A percentile compares a stretch with the other conserved stretches of the same genome.
Conservation (phyloP, 2,329 filamentous ascomycete species). For the Alternaria angustiovoidea region DNA sequence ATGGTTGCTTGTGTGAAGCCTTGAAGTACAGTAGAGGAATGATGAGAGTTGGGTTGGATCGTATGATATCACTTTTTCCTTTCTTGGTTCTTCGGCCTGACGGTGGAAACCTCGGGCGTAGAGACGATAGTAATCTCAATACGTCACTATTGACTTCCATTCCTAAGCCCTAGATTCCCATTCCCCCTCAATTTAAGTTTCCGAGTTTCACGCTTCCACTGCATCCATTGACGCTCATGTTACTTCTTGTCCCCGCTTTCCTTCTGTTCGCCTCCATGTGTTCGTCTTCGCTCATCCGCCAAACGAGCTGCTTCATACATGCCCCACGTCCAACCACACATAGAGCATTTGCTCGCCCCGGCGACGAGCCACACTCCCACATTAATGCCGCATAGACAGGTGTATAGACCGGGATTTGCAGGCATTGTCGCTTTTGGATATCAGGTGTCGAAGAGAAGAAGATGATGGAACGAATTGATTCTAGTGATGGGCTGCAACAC, state of each 20-base stretch:
- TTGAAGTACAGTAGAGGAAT: conserved; percentile 2
- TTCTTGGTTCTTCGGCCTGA: not conserved
- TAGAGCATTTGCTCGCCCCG: not conserved
- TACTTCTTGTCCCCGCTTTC: not conserved
- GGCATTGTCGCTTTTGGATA: not conserved
- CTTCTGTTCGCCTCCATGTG: not conserved
- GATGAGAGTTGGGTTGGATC: not conserved
- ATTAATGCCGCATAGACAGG: not conserved
- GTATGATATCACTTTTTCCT: conserved; percentile 5
- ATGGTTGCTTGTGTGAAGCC: conserved; percentile 70
- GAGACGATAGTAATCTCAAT: not conserved
- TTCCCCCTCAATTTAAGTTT: not conserved
- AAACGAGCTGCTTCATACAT: not conserved
- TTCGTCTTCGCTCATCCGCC: not conserved
- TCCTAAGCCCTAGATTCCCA: not conserved
- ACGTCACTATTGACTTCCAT: not conserved
- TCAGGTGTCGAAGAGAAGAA: not conserved
- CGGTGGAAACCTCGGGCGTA: not conserved
- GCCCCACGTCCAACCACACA: conserved; percentile 4
- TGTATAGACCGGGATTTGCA: not conserved
- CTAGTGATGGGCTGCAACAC: not conserved
- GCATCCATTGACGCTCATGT: not conserved
- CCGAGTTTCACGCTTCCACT: not conserved
- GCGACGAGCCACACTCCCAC: not conserved
- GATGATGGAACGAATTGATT: not conserved